A percentile compares a stretch with the other conserved stretches of the same genome.
Conservation (phyloP, 2,329 filamentous ascomycete species). For the Fusarium heterosporum region DNA sequence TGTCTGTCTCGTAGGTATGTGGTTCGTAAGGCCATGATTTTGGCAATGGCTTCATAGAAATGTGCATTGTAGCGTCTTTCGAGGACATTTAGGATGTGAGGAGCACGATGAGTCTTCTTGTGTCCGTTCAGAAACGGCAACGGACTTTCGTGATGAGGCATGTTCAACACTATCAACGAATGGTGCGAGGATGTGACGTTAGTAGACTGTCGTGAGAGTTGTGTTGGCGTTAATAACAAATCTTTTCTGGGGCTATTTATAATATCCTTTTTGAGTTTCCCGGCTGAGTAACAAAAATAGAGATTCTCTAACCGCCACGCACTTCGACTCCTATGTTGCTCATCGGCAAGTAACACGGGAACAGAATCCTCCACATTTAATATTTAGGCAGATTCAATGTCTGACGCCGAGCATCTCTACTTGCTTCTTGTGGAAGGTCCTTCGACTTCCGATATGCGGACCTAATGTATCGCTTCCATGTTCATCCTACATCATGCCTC, state of each 20-base stretch:
- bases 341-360: neutral
- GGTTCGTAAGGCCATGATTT: conserved; percentile 39
- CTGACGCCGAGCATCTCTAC: neutral
- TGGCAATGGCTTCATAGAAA: conserved; percentile 40
- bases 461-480: neutral
- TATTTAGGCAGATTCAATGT: neutral
- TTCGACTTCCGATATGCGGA: neutral
- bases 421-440: conserved; percentile 21
- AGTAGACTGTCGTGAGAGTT: neutral
- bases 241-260: conserved; percentile 7
- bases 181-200: conserved; percentile 1
- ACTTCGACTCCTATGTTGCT: neutral
- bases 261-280: neutral
- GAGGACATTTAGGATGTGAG: conserved; percentile 38
- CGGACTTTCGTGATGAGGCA: conserved; percentile 3
- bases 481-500: neutral
- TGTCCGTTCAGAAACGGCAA: conserved; percentile 16
- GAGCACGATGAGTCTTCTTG: conserved; percentile 14
- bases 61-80: conserved; percentile 34
- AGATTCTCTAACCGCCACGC: too few relatives aligned
- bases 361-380: neutral
- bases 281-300: neutral
- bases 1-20: conserved; percentile 36
- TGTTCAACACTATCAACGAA: neutral
- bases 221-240: neutral